phyloP scores from a whole-genome alignment of 2,329 filamentous ascomycete genomes.

The Trichophyton verrucosum region DNA sequence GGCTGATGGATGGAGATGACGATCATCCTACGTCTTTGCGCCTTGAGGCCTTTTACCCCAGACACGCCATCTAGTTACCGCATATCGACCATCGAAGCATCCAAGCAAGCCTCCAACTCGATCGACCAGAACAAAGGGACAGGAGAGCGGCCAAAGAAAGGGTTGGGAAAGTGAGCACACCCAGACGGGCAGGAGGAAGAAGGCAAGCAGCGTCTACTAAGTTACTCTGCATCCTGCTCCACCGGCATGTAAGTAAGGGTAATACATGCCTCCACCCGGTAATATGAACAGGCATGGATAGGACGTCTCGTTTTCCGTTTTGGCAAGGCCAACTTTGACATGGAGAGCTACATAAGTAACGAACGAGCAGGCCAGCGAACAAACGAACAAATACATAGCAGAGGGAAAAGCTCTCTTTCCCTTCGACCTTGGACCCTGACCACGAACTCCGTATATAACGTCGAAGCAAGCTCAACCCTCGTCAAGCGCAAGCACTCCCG shows the following conservation, averaged over 20 bases:
- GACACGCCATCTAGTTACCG: too few species aligned
- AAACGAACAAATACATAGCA: too few species aligned
- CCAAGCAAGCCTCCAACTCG: too few species aligned
- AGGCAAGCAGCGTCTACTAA: background rate
- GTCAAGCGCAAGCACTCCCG: background rate
- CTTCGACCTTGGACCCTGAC: too few species aligned
- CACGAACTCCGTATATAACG: background rate
- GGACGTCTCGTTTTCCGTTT: background rate
- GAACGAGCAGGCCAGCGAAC: too few species aligned
- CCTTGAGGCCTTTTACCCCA: too few species aligned
- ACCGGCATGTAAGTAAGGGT: background rate
- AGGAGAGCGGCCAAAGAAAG: background rate
- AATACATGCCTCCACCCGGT: background rate
- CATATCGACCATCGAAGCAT: too few species aligned
- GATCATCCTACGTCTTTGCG: too few species aligned
- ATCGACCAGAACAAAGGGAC: too few species aligned
- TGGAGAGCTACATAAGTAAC: background rate
- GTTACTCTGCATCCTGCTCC: background rate
- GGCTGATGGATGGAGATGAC: too few species aligned
- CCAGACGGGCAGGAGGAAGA: background rate
- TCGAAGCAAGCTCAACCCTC: background rate
- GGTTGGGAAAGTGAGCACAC: background rate
- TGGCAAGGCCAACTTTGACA: background rate
- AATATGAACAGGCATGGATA: background rate
- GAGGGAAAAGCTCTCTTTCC: too few species aligned